phyloP scores from a whole-genome alignment of 768 basidiomycete species.

The Psilocybe subaeruginosa region DNA sequence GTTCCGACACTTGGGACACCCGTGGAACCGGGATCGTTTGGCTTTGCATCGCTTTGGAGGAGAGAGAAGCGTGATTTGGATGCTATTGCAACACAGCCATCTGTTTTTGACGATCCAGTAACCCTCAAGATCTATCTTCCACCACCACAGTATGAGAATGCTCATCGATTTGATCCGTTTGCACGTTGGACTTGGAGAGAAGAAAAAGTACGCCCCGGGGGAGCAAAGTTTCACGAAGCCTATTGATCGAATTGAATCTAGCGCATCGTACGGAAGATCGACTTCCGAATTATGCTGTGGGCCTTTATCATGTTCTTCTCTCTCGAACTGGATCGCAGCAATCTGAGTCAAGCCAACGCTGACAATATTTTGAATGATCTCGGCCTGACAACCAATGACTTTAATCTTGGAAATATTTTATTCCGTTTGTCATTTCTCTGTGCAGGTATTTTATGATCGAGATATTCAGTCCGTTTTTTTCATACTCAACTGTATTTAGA shows the following conservation, averaged over 20 bases:
- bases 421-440: slow-evolving; percentile 51
- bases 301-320: slow-evolving; percentile 67
- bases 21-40: slow-evolving; percentile 2
- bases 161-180: slow-evolving; percentile 63
- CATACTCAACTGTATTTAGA: slow-evolving; percentile 31
- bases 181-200: slow-evolving; percentile 77
- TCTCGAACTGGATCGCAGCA: slow-evolving; percentile 60
- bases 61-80: slow-evolving; percentile 41
- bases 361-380: slow-evolving; percentile 72
- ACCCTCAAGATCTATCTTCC: slow-evolving; percentile 55
- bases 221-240: not conserved
- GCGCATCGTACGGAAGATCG: slow-evolving; percentile 61
- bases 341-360: slow-evolving; percentile 67
- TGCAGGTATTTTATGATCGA: slow-evolving; percentile 32
- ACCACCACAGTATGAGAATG: slow-evolving; percentile 58
- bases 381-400: slow-evolving; percentile 62
- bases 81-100: slow-evolving; percentile 60
- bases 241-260: slow-evolving; percentile 17
- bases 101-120: slow-evolving; percentile 62
- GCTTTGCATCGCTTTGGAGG: slow-evolving; percentile 30
- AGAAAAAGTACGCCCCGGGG: slow-evolving; percentile 46
- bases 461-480: not conserved
- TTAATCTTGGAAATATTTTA: slow-evolving; percentile 64
- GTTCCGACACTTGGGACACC: slow-evolving; percentile 13
- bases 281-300: slow-evolving; percentile 62